These are phyloP conservation scores for Podospora tetraspora DNA, from an alignment of 495 filamentous ascomycete genomes.

Conservation along the genomic window DNA sequence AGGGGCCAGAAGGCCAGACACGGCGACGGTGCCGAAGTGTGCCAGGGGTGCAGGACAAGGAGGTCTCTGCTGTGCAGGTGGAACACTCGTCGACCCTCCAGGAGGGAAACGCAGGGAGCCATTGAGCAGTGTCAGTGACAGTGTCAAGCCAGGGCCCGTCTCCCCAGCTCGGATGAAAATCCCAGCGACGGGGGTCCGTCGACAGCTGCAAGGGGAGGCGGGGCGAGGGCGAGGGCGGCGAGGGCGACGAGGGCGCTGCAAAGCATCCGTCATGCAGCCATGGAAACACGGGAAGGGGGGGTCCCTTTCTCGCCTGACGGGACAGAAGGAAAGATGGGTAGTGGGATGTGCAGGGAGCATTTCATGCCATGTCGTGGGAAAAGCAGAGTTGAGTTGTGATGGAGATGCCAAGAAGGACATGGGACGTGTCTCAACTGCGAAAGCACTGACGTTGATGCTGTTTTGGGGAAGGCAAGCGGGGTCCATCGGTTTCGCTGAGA, in stretches of 20 bases:
- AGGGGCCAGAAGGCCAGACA: background rate
- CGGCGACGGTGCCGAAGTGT: background rate
- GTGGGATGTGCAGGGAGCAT: constrained; percentile 7
- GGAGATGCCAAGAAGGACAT: background rate
- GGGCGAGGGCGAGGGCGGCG: background rate
- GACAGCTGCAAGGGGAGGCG: constrained; percentile 3
- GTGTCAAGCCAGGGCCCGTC: background rate
- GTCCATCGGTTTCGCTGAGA: background rate
- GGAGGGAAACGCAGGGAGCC: background rate
- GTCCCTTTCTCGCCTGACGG: background rate
- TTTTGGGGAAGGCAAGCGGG: background rate
- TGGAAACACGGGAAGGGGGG: constrained; percentile 1
- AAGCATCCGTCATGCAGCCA: constrained; percentile 6
- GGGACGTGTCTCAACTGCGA: background rate
- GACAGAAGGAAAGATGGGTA: too few relatives aligned
- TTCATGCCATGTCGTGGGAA: constrained; percentile 2
- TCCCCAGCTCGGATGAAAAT: constrained; percentile 3
- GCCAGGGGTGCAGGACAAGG: constrained; percentile 13
- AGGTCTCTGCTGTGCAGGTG: background rate
- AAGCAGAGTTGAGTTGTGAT: background rate
- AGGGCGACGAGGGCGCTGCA: background rate
- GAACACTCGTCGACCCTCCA: background rate
- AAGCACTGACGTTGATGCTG: background rate
- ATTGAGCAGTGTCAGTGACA: background rate
- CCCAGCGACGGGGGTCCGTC: background rate